These are phyloP conservation scores for Neocucurbitaria cava DNA, from an alignment of 2,329 filamentous ascomycete species.

Conservation along the genomic window DNA sequence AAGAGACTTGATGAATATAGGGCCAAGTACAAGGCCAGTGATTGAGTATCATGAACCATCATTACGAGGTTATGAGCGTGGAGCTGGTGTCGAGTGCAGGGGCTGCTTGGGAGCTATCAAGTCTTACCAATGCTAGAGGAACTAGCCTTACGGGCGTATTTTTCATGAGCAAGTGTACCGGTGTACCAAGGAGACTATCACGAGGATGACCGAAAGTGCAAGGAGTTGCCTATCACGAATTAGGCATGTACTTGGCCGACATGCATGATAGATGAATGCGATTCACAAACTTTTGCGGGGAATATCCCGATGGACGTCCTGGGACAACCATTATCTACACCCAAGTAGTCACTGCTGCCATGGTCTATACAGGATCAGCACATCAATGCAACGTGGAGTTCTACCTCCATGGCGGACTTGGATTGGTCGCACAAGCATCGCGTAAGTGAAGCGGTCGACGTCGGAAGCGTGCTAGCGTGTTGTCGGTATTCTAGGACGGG, in stretches of 20 bases:
- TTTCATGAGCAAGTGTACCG: neutral
- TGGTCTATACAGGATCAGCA: neutral
- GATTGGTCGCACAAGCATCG: neutral
- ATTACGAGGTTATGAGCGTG: neutral
- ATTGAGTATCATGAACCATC: slow-evolving; percentile 22
- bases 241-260: neutral
- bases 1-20: slow-evolving; percentile 50
- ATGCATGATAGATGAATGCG: slow-evolving; percentile 1
- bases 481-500: neutral
- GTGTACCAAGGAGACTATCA: neutral
- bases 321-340: neutral
- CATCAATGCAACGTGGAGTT: neutral
- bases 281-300: neutral
- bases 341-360: neutral
- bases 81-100: neutral
- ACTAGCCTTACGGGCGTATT: neutral
- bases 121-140: neutral
- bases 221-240: neutral
- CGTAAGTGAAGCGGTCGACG: neutral
- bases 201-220: neutral
- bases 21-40: slow-evolving; percentile 50
- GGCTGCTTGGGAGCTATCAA: neutral
- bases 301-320: neutral
- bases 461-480: neutral
- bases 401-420: neutral